phyloP scores from a whole-genome alignment of 768 basidiomycete genomes.

The Krasilnikovozyma curviuscula region DNA sequence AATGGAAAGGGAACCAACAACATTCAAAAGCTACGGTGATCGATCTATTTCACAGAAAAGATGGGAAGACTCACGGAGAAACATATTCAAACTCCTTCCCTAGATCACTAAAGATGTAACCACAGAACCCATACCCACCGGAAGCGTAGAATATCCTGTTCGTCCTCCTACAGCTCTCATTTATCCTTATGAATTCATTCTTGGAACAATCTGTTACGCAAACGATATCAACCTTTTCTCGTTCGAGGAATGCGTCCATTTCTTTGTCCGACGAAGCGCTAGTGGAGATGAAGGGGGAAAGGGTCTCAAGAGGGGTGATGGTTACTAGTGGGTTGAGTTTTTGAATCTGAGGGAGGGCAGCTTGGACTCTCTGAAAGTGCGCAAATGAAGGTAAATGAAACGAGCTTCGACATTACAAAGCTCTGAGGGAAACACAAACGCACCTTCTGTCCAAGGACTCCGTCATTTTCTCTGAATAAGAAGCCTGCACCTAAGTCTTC shows the following conservation, averaged over 20 bases:
- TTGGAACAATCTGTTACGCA: conserved; percentile 65
- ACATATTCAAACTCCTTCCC: conserved; percentile 61
- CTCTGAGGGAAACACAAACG: conserved; percentile 3
- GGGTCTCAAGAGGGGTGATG: conserved; percentile 45
- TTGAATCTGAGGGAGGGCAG: conserved; percentile 64
- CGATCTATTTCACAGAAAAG: neutral
- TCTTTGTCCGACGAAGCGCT: conserved; percentile 14
- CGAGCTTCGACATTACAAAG: neutral
- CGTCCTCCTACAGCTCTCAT: conserved; percentile 54
- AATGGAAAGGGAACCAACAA: too few species aligned
- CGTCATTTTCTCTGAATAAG: conserved; percentile 78
- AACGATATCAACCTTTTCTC: conserved; percentile 43
- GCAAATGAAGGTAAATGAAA: conserved; percentile 8
- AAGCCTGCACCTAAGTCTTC: conserved; percentile 84
- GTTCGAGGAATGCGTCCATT: conserved; percentile 20
- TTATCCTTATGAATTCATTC: conserved; percentile 47
- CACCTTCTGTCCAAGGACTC: conserved; percentile 60
- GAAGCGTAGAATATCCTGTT: conserved; percentile 77
- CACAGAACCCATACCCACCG: conserved; percentile 69
- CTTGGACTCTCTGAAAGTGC: conserved; percentile 51
- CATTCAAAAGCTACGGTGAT: neutral
- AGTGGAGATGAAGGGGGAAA: conserved; percentile 37
- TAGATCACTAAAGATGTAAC: conserved; percentile 89
- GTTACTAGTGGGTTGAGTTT: conserved; percentile 80
- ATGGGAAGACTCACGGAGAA: conserved; percentile 41